Evolutionary conservation across 202 grass and related monocot species (phyloP), one percentile per base, ranked within the genome.

Genomic region (Cymbopogon flexuosus): DNA sequence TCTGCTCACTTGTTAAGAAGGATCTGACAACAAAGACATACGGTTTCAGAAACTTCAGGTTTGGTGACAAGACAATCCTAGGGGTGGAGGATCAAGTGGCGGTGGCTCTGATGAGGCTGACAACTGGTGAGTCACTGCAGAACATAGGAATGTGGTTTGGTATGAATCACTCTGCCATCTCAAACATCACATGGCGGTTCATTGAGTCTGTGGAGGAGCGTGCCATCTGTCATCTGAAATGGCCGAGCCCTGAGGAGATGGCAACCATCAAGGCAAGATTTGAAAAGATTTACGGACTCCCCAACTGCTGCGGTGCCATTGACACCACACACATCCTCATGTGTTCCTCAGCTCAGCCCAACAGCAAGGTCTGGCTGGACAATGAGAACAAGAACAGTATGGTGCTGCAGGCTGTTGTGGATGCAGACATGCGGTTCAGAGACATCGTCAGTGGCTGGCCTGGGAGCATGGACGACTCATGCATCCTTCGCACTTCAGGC

Each of bases 391-490:
- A 84, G 4, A 84, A 91, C 73, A 94, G 92, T 81, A 94, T 94
- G 92, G 78, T 94, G 45, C 70, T 94, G 81, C 92, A 94, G 75
- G 92, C 74, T 31, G 62, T 94, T 69, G 92, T 94, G 14, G 92
- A 94, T 29, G 74, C 89, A 2, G 81, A 91, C 59, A 83, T 94
- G 92, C 62, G 87, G 51, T 94, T 94, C 81, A 84, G 87, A 83
- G 92, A 94, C 45, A 54, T 94, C 29, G 81, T 91, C 75, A 91
- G 89, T 65, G 92, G 92, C 35, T 94, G 92, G 92, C 92, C 92
- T 11, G 92, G 92, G 23, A 89, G 84, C 74, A 62, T 94, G 84
- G 86, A 82, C 14, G 89, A 91, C 69, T 77, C 80, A 1, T 84
- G 78, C 40, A 81, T 94, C 42, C 72, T 94, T n/a, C 81, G 59